Conservation (phyloP, 1,139 yeast species). For the Candida sp. region DNA sequence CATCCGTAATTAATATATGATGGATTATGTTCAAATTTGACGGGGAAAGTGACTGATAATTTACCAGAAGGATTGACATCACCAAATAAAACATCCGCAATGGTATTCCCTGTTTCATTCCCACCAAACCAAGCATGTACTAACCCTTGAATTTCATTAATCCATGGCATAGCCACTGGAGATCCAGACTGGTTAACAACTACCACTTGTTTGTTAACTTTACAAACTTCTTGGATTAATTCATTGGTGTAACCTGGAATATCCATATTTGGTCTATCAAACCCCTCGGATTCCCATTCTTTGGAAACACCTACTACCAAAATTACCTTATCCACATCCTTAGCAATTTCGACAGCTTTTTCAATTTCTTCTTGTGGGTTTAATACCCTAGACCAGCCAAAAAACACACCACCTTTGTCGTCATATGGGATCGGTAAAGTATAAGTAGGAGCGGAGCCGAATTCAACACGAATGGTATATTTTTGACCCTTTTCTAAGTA, state of each 20-base stretch:
- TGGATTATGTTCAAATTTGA: slow-evolving; percentile 40
- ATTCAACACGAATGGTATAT: slow-evolving; percentile 42
- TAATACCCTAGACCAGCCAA: slow-evolving; percentile 21
- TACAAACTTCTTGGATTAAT: slow-evolving; percentile 41
- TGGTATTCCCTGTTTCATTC: slow-evolving; percentile 20
- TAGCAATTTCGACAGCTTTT: slow-evolving; percentile 27
- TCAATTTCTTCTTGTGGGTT: slow-evolving; percentile 20
- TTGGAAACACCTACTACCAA: slow-evolving; percentile 39
- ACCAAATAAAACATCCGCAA: slow-evolving; percentile 21
- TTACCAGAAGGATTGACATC: slow-evolving; percentile 28
- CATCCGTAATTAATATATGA: slow-evolving; percentile 36
- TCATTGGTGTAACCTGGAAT: slow-evolving; percentile 49
- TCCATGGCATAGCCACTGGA: slow-evolving; percentile 62
- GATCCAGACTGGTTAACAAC: slow-evolving; percentile 62
- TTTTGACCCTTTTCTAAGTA: slow-evolving; percentile 34
- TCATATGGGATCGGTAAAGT: slow-evolving; percentile 16
- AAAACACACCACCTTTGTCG: slow-evolving; percentile 31
- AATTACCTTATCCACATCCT: slow-evolving; percentile 32
- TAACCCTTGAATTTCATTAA: slow-evolving; percentile 41
- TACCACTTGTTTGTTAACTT: slow-evolving; percentile 49
- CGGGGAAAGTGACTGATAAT: slow-evolving; percentile 43
- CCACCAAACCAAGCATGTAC: slow-evolving; percentile 50
- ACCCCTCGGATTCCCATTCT: slow-evolving; percentile 38
- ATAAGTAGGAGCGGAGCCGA: slow-evolving; percentile 47
- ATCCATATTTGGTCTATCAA: slow-evolving; percentile 28